Evolutionary conservation across 2,329 filamentous ascomycete genomes (phyloP), one percentile per base, ranked within the genome.

Genomic region (Nemania sp.): DNA sequence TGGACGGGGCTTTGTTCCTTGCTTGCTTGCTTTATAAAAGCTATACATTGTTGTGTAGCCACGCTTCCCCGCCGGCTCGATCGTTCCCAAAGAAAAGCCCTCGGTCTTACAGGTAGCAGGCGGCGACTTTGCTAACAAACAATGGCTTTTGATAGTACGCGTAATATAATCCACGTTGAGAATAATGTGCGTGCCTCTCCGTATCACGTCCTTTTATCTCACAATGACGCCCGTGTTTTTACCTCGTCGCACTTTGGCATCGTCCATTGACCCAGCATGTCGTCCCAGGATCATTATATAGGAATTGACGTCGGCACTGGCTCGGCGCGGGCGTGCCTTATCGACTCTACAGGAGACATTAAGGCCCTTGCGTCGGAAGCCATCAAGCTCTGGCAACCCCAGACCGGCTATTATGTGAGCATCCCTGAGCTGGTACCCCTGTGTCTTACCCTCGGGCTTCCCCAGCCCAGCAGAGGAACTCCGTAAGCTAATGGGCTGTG

Each of bases 261-360:
- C 53, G 22, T 66, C 47, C 62, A 73, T 75, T 76, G 63, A 75
- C 73, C 57, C 53, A 26, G 67, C 58, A 74, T 70, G 62, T 60
- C 59, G 29, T 10, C 52, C 52, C 68, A 89, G 81, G 85, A 89
- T 69, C 85, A 90, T 75, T 90, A 87, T 77, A 88, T 98, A 77
- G 95, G 95, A 69, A 93, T 99, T 74, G 96, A 99, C 82, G 95
- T 99, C 58, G 96, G 96, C 60, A 99, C 96, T 22, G 96, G 96
- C 64, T 97, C 93, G 79, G 96, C 95, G 45, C 89, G 96, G 78
- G 96, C 96, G 62, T 98, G 96, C 81, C 93, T 99, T 78, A 97
- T 99, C 81, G 93, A 98, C 79, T 88, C 90, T 70, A 90, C 92
- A 47, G 96, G 96, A 61, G 93, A 98, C 77, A 98, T 99, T 81